Conservation (phyloP, 495 filamentous ascomycete genomes). For the Elasticomyces elasticus region DNA sequence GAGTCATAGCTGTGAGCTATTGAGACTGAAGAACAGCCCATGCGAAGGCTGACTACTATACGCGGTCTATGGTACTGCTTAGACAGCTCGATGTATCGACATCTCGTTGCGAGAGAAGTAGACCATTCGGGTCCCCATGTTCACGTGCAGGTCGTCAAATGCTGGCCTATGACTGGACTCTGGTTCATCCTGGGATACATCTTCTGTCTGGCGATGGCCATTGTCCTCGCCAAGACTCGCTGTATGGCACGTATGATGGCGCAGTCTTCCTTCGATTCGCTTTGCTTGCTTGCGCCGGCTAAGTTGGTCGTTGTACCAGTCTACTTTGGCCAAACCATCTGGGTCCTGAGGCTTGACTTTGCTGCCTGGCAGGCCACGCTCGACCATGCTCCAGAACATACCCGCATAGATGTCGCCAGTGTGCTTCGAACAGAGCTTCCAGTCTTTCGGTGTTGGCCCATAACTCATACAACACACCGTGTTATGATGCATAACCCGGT, state of each 20-base stretch:
- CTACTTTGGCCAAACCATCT: neutral
- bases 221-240: neutral
- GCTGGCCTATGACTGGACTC: neutral
- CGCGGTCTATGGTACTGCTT: neutral
- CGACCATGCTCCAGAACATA: neutral
- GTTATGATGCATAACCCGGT: neutral
- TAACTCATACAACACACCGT: neutral
- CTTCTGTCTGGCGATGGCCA: neutral
- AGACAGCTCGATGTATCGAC: neutral
- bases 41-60: neutral
- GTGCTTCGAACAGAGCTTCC: neutral
- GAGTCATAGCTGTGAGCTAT: too few relatives aligned
- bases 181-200: neutral
- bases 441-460: neutral
- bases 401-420: neutral
- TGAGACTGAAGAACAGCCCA: too few relatives aligned
- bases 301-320: neutral
- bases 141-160: neutral
- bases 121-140: neutral
- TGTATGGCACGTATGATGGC: neutral
- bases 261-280: neutral
- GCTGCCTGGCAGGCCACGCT: neutral
- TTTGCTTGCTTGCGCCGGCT: neutral
- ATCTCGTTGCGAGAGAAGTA: neutral
- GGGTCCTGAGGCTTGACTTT: neutral